Evolutionary conservation across 805 yeast genomes (phyloP).

Genomic region (Metschnikowia picachoensis): DNA sequence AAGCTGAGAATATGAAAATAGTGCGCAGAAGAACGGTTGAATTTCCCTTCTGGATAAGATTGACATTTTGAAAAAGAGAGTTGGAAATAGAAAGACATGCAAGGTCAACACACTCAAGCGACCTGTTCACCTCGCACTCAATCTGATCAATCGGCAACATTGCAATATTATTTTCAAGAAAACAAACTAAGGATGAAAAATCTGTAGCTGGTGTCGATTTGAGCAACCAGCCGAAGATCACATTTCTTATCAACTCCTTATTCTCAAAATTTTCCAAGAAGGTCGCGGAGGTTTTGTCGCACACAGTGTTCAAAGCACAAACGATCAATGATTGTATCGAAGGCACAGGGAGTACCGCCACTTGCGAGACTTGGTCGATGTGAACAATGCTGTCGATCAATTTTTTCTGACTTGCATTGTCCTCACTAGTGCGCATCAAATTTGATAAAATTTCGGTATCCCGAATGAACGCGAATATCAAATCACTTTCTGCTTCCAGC

Average conservation of each 20-base stretch:
- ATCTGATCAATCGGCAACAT: constrained; percentile 25
- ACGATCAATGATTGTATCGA: background rate
- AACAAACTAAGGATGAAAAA: constrained; percentile 13
- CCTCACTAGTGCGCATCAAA: constrained; percentile 12
- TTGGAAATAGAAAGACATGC: constrained; percentile 43
- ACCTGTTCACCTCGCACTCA: constrained; percentile 13
- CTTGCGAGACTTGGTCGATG: background rate
- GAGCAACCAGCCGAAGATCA: constrained; percentile 14
- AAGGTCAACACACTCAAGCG: constrained; percentile 13
- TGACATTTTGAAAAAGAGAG: constrained; percentile 41
- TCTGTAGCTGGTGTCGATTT: constrained; percentile 7
- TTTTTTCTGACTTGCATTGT: constrained; percentile 10
- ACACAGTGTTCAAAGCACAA: constrained; percentile 17
- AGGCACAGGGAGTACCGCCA: background rate
- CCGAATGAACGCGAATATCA: constrained; percentile 20
- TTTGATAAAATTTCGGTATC: constrained; percentile 18
- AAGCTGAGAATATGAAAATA: constrained; percentile 15
- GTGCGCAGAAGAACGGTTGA: constrained; percentile 2
- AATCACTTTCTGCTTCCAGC: constrained; percentile 19
- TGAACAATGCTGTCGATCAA: constrained; percentile 15
- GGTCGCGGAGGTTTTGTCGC: constrained; percentile 5
- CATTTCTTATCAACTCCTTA: constrained; percentile 5
- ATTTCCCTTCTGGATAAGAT: constrained; percentile 20
- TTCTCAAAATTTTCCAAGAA: constrained; percentile 15
- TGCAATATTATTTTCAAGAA: constrained; percentile 2